phyloP scores from a whole-genome alignment of 345 rosid genomes.

The Arabis hirsuta region DNA sequence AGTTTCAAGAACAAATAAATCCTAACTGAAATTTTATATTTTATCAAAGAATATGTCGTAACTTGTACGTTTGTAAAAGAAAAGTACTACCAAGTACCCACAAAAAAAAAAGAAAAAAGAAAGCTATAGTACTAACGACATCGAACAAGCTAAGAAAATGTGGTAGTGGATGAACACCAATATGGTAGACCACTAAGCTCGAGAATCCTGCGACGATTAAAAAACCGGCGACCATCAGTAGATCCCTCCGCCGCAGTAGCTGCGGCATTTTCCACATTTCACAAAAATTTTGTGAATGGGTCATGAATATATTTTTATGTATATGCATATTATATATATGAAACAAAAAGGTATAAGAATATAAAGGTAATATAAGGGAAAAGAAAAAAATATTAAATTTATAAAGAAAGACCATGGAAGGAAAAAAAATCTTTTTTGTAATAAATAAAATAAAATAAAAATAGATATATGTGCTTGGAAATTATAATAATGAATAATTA shows the following conservation, averaged over 20 bases:
- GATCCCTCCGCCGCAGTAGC: neutral
- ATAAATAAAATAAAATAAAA: neutral
- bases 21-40: neutral
- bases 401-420: neutral
- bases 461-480: neutral
- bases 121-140: slow-evolving; percentile 27
- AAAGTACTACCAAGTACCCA: neutral
- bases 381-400: neutral
- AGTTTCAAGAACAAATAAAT: neutral
- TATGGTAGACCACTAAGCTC: slow-evolving; percentile 8
- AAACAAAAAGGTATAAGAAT: neutral
- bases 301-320: neutral
- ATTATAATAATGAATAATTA: too few relatives aligned
- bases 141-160: neutral
- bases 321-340: neutral
- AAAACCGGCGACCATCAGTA: slow-evolving; percentile 5
- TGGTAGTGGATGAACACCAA: slow-evolving; percentile 10
- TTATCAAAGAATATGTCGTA: neutral
- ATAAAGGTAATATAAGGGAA: neutral
- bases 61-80: neutral
- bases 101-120: too few relatives aligned
- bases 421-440: neutral
- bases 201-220: slow-evolving; percentile 5
- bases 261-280: neutral
- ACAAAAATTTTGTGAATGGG: neutral